Evolutionary conservation across 2,329 filamentous ascomycete genomes (phyloP).

Genomic region (Aureobasidium sp.): DNA sequence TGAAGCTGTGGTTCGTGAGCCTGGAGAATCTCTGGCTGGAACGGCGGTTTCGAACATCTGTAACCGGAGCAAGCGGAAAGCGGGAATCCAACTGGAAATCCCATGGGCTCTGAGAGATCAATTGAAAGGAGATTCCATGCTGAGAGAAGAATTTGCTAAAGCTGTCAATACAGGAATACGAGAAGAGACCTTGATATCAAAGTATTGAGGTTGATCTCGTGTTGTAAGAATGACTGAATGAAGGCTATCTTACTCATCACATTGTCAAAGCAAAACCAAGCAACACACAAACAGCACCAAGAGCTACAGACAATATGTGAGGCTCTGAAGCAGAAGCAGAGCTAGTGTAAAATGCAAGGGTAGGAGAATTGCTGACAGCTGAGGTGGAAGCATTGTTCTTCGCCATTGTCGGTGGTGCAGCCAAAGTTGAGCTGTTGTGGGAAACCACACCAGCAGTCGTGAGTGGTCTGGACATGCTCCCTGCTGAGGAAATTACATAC

Average conservation of each 20-base stretch:
- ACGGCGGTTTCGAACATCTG: background rate
- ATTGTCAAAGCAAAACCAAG: background rate
- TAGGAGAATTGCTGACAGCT: background rate
- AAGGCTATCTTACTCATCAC: background rate
- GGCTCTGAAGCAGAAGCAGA: background rate
- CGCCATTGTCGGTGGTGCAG: background rate
- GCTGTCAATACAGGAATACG: background rate
- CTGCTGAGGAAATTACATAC: background rate
- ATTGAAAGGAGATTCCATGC: background rate
- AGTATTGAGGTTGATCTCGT: background rate
- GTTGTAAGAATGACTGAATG: background rate
- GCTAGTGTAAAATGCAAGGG: background rate
- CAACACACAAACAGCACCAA: background rate
- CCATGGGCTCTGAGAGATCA: background rate
- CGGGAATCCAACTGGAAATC: background rate
- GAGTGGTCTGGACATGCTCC: no score
- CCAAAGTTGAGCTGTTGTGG: background rate
- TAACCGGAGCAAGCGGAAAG: background rate
- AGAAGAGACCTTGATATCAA: background rate
- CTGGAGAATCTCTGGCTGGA: background rate
- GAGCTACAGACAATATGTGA: background rate
- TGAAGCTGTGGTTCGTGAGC: background rate
- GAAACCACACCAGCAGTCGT: background rate
- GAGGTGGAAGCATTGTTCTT: background rate
- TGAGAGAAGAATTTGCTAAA: background rate